phyloP scores from a whole-genome alignment of 305 asterid genomes.

The Rubia peregrina region DNA sequence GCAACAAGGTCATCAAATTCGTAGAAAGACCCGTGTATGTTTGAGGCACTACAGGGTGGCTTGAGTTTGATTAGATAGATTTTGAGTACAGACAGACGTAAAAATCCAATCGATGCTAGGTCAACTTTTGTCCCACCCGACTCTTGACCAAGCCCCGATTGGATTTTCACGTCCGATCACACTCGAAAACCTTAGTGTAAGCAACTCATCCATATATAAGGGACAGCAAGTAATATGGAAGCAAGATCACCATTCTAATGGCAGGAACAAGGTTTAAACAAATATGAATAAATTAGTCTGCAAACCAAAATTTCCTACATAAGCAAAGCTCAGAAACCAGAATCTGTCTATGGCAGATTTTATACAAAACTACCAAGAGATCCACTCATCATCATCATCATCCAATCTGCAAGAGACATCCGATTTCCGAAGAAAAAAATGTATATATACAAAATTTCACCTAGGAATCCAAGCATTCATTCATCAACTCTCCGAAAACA shows the following conservation, averaged over 20 bases:
- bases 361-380: conserved; percentile 11
- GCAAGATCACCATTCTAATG: no score
- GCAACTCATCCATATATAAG: not conserved
- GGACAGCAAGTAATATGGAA: not conserved
- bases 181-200: no score
- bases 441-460: conserved; percentile 43
- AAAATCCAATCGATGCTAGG: no score
- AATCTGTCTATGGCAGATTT: conserved; percentile 23
- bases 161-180: no score
- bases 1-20: no score
- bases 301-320: conserved; percentile 39
- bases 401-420: conserved; percentile 21
- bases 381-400: not conserved
- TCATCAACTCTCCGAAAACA: conserved; percentile 24
- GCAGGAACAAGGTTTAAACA: no score
- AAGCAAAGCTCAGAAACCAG: conserved; percentile 20
- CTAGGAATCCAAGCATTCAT: conserved; percentile 34
- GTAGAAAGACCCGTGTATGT: no score
- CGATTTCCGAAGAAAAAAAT: conserved; percentile 18
- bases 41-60: no score
- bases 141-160: no score
- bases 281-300: conserved; percentile 37
- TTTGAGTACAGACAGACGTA: no score
- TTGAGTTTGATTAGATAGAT: no score
- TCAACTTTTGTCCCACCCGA: no score